Evolutionary conservation across 352 stramenopile genomes (phyloP).

Genomic region (Globisporangium ultimum): DNA sequence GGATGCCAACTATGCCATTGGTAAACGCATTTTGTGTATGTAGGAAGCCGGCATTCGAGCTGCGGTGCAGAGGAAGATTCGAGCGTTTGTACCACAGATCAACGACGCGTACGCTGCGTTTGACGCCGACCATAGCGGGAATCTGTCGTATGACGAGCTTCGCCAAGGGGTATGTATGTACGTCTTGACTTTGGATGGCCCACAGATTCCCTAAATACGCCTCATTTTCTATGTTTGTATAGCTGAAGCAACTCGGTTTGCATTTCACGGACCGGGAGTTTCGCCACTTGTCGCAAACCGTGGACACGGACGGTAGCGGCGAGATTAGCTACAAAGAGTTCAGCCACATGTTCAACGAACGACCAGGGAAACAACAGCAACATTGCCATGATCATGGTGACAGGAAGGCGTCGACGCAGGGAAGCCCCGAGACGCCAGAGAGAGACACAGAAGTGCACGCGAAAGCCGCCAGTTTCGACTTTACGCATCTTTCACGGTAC

Average conservation of each 20-base stretch:
- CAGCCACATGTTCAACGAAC: constrained; percentile 28
- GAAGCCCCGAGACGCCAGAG: neutral
- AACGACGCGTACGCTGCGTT: constrained; percentile 56
- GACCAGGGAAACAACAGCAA: neutral
- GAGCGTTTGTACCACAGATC: constrained; percentile 30
- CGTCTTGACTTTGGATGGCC: neutral
- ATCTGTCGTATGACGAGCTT: constrained; percentile 49
- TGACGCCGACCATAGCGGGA: constrained; percentile 49
- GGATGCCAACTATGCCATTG: too few relatives aligned
- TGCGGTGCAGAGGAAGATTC: constrained; percentile 37
- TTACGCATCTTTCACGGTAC: constrained; percentile 40
- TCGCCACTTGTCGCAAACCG: constrained; percentile 27
- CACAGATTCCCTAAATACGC: neutral
- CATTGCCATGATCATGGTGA: neutral
- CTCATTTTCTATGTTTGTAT: too few relatives aligned
- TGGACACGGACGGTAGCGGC: constrained; percentile 43
- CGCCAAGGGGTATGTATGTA: constrained; percentile 28
- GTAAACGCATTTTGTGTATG: neutral
- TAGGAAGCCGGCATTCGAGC: constrained; percentile 35
- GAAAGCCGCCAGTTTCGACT: constrained; percentile 32
- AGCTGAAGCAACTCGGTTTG: constrained; percentile 48
- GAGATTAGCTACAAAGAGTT: constrained; percentile 68
- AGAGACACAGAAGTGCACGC: constrained; percentile 9
- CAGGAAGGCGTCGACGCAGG: neutral
- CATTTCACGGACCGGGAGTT: constrained; percentile 53